Base-by-base conservation (phyloP, 208 protist genomes). In the Acanthamoeba royreba region DNA sequence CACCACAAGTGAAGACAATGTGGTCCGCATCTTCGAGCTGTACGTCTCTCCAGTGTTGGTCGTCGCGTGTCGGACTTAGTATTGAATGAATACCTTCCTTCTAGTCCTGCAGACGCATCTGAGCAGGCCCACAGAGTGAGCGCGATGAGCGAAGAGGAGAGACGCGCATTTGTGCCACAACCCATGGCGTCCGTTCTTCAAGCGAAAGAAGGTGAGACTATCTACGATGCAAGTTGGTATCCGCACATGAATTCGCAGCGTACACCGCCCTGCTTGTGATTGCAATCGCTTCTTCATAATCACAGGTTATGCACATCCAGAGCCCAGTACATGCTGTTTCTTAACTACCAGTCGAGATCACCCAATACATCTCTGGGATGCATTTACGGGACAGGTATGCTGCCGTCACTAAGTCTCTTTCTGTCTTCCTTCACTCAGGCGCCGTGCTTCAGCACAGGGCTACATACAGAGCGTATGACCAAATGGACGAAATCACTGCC, bases 341-440 rank as follows among this genome's bases (percentile, higher is more conserved):
- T 61, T 69, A 52, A 90, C 52, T 52, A 90, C 83, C 28, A 90
- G 83, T 42, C 83, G 83, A 43, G 83, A 90, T 46, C 83, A 90
- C 13, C 83, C 83, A 22, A 90, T 90, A 35, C 83, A 90, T n/a
- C 7, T 90, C 11, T 90, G 83, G 83, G 83, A 90, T n/a, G 83
- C 83, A 5, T 90, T 90, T 42, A 90, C 83, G 13, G 83, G 83
- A 0, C 31, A 90, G 83, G 83, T 90, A 15, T 22, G 49, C 49
- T n/a, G 49, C 13, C 74, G 35, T 46, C 33, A 15, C 38, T 47
- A 33, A 38, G 66, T 9, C 58, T 38, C 53, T 66, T 31, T 5
- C 5, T 0, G 2, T 17, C 61, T 35, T 22, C 15, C 11, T 2
- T 40, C 9, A 25, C 15, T 35, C 22, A 19, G 47, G 19, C 17